Percentiles rank a stretch among this genome's conserved stretches.
phyloP scores from a whole-genome alignment of 768 basidiomycete genomes.

The Daedaleopsis sinensis region DNA sequence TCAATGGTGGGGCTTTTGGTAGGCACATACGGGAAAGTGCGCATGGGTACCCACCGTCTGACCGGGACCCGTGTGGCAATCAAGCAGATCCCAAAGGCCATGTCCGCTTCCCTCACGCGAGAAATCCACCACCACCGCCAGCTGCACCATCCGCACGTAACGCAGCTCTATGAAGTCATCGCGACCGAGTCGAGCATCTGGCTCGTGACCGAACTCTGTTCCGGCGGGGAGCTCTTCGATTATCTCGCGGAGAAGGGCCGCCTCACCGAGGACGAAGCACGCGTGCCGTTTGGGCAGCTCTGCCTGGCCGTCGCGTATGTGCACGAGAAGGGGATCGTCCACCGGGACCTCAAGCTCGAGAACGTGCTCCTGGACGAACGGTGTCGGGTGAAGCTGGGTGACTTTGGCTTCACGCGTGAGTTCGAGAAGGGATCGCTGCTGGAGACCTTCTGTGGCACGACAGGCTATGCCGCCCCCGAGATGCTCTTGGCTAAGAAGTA shows the following conservation, averaged over 20 bases:
- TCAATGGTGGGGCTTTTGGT: background rate
- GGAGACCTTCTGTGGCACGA: constrained; percentile 96
- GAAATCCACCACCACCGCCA: constrained; percentile 99
- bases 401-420: constrained; percentile 94
- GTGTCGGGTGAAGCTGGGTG: constrained; percentile 90
- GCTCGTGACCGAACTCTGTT: constrained; percentile 97
- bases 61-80: constrained; percentile 92
- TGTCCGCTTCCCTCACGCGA: constrained; percentile 89
- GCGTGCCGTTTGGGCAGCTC: constrained; percentile 92
- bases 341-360: constrained; percentile 95
- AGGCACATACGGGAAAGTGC: constrained; percentile 94
- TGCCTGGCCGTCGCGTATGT: constrained; percentile 92
- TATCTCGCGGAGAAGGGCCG: constrained; percentile 96
- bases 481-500: constrained; percentile 90
- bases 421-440: constrained; percentile 77
- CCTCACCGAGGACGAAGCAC: constrained; percentile 80
- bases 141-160: constrained; percentile 93
- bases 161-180: constrained; percentile 96
- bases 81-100: constrained; percentile 96
- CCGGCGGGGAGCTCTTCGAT: constrained; percentile 97
- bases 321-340: constrained; percentile 91
- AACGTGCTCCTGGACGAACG: constrained; percentile 91
- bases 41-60: constrained; percentile 91
- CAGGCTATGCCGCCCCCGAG: constrained; percentile 91
- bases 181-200: constrained; percentile 95